Percentiles rank a stretch among this genome's conserved stretches.
These are phyloP conservation scores for Coniochaeta hoffmannii DNA, from an alignment of 2,329 filamentous ascomycete species.

Conservation along the genomic window DNA sequence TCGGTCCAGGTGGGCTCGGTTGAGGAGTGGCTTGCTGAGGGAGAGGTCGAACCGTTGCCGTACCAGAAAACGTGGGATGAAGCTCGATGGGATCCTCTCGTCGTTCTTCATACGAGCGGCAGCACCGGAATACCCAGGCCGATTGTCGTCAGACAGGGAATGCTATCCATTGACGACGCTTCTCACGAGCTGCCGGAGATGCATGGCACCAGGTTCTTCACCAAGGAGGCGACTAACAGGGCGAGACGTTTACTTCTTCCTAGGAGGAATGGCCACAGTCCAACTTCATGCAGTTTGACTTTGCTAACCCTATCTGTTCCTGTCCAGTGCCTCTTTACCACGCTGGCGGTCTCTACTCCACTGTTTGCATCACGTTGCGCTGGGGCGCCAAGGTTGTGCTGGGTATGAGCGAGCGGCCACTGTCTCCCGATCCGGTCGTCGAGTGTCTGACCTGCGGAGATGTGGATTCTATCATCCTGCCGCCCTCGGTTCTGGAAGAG, in stretches of 20 bases:
- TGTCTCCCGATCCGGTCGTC: conserved; percentile 24
- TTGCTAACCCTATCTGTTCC: not conserved
- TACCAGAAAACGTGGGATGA: conserved; percentile 25
- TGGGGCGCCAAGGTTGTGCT: conserved; percentile 20
- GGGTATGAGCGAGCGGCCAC: conserved; percentile 22
- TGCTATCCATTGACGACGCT: conserved; percentile 26
- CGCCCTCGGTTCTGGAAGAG: conserved; percentile 35
- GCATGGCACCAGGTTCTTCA: conserved; percentile 7
- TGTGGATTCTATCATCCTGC: conserved; percentile 20
- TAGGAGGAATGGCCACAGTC: conserved; percentile 7
- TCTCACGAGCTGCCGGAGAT: conserved; percentile 18
- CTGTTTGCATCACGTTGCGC: conserved; percentile 21
- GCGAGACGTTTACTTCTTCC: conserved; percentile 10
- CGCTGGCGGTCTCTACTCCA: conserved; percentile 23
- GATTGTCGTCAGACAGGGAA: conserved; percentile 30
- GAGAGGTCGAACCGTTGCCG: conserved; percentile 18
- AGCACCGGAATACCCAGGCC: conserved; percentile 39
- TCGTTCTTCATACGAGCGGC: conserved; percentile 37
- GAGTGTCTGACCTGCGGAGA: conserved; percentile 21
- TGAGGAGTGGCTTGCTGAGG: not conserved
- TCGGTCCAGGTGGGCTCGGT: conserved; percentile 11
- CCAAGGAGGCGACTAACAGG: conserved; percentile 21
- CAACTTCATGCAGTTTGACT: no score
- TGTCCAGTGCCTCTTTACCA: conserved; percentile 31
- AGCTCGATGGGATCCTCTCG: conserved; percentile 31